Conservation (phyloP, 2,329 filamentous ascomycete genomes). For the Venturia aucupariae region DNA sequence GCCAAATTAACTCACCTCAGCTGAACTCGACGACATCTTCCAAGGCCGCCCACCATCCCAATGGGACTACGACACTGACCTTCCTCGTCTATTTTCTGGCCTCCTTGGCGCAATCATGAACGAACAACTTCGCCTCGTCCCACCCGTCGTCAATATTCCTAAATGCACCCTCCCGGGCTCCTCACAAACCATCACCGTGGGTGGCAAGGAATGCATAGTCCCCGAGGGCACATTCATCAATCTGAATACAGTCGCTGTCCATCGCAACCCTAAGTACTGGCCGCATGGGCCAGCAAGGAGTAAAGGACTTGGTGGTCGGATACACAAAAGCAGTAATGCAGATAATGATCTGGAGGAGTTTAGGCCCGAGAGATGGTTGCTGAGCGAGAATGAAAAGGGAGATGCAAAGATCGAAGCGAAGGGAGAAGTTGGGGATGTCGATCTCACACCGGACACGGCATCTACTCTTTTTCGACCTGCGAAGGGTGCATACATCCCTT, state of each 20-base stretch:
- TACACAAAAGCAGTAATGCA: slow-evolving; percentile 20
- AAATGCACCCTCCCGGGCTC: slow-evolving; percentile 44
- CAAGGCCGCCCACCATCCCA: slow-evolving; percentile 43
- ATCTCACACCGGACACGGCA: slow-evolving; percentile 52
- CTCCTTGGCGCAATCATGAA: slow-evolving; percentile 69
- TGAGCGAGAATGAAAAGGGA: slow-evolving; percentile 15
- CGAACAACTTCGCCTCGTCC: slow-evolving; percentile 64
- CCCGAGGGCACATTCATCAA: slow-evolving; percentile 49
- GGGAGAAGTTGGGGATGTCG: slow-evolving; percentile 47
- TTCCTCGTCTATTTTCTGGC: slow-evolving; percentile 57
- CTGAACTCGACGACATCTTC: slow-evolving; percentile 59
- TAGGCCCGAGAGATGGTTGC: slow-evolving; percentile 64
- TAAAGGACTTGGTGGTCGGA: slow-evolving; percentile 31
- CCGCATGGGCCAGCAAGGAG: slow-evolving; percentile 29
- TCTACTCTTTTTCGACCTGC: slow-evolving; percentile 50
- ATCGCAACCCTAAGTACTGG: slow-evolving; percentile 67
- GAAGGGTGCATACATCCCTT: slow-evolving; percentile 46
- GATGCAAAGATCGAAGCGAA: slow-evolving; percentile 19
- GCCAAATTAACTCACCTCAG: slow-evolving; percentile 33
- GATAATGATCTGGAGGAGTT: slow-evolving; percentile 56
- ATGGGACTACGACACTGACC: slow-evolving; percentile 63
- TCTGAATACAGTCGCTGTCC: slow-evolving; percentile 46
- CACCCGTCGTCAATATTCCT: slow-evolving; percentile 62
- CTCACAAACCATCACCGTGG: slow-evolving; percentile 49
- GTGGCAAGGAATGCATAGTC: slow-evolving; percentile 49